Evolutionary conservation across 768 basidiomycete genomes (phyloP).

Genomic region (Tricholoma saponaceum): DNA sequence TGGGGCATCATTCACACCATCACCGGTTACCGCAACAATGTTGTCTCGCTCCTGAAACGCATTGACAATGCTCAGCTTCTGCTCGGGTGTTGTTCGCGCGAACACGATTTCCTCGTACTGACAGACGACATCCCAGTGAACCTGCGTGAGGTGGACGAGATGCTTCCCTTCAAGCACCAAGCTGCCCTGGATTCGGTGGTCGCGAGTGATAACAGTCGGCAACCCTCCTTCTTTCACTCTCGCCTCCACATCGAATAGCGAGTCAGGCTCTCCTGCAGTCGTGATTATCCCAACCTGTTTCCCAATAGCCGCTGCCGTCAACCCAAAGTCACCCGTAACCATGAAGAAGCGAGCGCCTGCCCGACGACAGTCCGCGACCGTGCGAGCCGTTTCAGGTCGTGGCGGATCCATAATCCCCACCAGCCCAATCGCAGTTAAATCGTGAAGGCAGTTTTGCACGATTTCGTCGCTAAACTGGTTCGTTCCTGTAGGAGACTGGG

Average conservation of each 20-base stretch:
- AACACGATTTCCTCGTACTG: conserved; percentile 44
- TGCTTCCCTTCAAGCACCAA: conserved; percentile 44
- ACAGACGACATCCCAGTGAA: conserved; percentile 38
- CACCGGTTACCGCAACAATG: conserved; percentile 51
- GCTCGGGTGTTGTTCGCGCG: conserved; percentile 51
- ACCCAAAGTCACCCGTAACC: conserved; percentile 53
- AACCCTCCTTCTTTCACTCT: conserved; percentile 5
- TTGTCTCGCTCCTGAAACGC: conserved; percentile 45
- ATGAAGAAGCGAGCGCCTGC: conserved; percentile 55
- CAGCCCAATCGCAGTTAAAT: conserved; percentile 45
- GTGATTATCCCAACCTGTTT: conserved; percentile 41
- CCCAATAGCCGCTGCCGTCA: conserved; percentile 50
- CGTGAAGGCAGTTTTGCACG: conserved; percentile 30
- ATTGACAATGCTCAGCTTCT: conserved; percentile 55
- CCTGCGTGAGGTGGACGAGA: conserved; percentile 26
- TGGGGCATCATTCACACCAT: conserved; percentile 53
- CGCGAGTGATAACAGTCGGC: conserved; percentile 5
- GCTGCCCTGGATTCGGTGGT: conserved; percentile 30
- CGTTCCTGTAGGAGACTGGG: conserved; percentile 14
- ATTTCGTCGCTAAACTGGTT: conserved; percentile 28
- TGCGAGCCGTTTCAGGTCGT: conserved; percentile 39
- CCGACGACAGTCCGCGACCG: conserved; percentile 40
- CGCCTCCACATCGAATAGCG: conserved; percentile 5
- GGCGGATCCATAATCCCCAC: conserved; percentile 56
- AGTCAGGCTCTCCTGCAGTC: conserved; percentile 21